Conservation (phyloP, 2,329 filamentous ascomycete genomes). For the Corynespora cassiicola region DNA sequence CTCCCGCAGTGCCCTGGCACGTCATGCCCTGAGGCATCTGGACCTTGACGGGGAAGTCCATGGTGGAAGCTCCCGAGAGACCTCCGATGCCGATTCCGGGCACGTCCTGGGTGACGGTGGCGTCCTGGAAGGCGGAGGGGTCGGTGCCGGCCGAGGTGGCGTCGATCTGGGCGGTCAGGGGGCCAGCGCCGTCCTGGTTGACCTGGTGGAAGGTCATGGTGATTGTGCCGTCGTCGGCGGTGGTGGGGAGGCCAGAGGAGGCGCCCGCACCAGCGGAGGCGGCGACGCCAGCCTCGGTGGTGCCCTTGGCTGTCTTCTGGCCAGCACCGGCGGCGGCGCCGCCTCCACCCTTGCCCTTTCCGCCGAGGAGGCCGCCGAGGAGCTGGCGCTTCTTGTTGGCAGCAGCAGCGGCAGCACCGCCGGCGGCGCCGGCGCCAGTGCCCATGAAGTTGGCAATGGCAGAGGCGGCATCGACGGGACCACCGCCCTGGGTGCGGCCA, state of each 20-base stretch:
- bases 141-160: slow-evolving; percentile 69
- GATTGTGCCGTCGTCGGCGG: slow-evolving; percentile 65
- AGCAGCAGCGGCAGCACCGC: slow-evolving; percentile 5
- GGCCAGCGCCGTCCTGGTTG: slow-evolving; percentile 74
- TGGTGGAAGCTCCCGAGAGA: slow-evolving; percentile 65
- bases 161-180: slow-evolving; percentile 66
- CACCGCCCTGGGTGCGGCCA: slow-evolving; percentile 68
- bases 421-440: slow-evolving; percentile 13
- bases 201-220: slow-evolving; percentile 72
- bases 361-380: slow-evolving; percentile 33
- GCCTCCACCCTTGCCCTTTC: slow-evolving; percentile 24
- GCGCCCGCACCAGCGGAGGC: slow-evolving; percentile 63
- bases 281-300: slow-evolving; percentile 61
- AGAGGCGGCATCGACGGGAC: slow-evolving; percentile 63
- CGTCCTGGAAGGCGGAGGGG: slow-evolving; percentile 64
- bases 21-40: slow-evolving; percentile 73
- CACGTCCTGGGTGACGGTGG: slow-evolving; percentile 66
- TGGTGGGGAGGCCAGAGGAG: slow-evolving; percentile 64
- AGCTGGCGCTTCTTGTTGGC: slow-evolving; percentile 30
- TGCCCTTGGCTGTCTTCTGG: slow-evolving; percentile 55
- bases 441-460: slow-evolving; percentile 68
- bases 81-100: slow-evolving; percentile 65
- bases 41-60: slow-evolving; percentile 69
- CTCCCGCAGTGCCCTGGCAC: slow-evolving; percentile 65
- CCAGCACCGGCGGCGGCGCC: slow-evolving; percentile 48